These are phyloP conservation scores for Ananas comosus DNA, from an alignment of 176 grass and related monocot genomes.

Conservation along the genomic window DNA sequence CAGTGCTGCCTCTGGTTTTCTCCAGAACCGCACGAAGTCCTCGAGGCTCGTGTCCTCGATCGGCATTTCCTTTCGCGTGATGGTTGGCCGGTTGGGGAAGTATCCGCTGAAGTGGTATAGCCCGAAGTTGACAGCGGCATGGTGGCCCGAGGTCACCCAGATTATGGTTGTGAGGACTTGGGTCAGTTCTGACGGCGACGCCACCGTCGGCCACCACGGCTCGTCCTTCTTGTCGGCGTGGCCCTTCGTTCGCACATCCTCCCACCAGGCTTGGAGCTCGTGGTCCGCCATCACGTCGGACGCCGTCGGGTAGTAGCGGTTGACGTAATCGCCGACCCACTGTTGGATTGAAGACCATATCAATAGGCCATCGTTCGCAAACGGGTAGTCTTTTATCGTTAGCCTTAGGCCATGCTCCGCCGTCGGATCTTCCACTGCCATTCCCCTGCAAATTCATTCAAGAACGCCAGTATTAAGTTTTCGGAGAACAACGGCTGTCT, in stretches of 20 bases:
- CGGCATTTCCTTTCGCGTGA: conserved; percentile 54
- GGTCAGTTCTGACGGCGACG: conserved; percentile 29
- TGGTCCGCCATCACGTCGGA: conserved; percentile 27
- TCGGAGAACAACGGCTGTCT: too few species aligned
- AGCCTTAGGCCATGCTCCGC: conserved; percentile 39
- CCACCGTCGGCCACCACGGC: conserved; percentile 68
- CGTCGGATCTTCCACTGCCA: conserved; percentile 46
- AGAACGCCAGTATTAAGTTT: background rate
- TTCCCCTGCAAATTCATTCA: conserved; percentile 28
- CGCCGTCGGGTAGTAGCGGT: conserved; percentile 44
- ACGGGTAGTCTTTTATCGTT: conserved; percentile 72
- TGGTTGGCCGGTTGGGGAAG: conserved; percentile 81
- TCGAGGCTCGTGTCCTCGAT: conserved; percentile 37
- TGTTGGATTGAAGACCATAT: conserved; percentile 57
- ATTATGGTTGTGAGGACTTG: conserved; percentile 63
- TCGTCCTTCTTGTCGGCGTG: conserved; percentile 93
- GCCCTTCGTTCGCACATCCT: conserved; percentile 65
- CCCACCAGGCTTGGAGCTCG: conserved; percentile 71
- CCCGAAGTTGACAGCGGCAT: conserved; percentile 83
- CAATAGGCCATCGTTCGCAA: conserved; percentile 58
- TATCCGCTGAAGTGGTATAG: conserved; percentile 78
- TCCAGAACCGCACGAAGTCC: conserved; percentile 34
- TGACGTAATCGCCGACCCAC: conserved; percentile 48
- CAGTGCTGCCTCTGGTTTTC: conserved; percentile 40
- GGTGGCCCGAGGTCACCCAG: conserved; percentile 72